Evolutionary conservation across 176 grass and related monocot genomes (phyloP).

Genomic region (Cenchrus purpureus): DNA sequence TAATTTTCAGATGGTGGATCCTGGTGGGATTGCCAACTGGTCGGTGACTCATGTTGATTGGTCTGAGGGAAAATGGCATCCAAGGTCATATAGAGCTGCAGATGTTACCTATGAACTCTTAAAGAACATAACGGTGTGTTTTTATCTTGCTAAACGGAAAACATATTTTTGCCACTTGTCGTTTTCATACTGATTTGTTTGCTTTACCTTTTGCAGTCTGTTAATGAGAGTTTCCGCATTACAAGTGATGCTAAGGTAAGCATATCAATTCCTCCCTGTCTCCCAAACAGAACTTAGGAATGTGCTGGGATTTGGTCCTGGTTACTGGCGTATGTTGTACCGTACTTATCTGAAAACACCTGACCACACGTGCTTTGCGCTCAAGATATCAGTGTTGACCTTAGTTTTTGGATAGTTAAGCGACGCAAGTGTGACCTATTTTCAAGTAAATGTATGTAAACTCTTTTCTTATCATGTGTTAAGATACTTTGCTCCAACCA

Average conservation of each 20-base stretch:
- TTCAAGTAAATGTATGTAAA: background rate
- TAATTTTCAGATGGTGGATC: conserved; percentile 83
- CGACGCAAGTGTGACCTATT: background rate
- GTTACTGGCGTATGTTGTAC: background rate
- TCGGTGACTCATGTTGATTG: conserved; percentile 98
- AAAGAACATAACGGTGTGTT: conserved; percentile 87
- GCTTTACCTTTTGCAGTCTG: conserved; percentile 61
- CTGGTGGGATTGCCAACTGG: conserved; percentile 92
- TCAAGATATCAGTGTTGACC: background rate
- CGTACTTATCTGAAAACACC: conserved; percentile 9
- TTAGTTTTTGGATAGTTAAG: background rate
- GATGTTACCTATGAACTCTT: conserved; percentile 80
- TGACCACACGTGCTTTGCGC: background rate
- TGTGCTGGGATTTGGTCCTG: conserved; percentile 26
- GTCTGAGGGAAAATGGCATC: conserved; percentile 99
- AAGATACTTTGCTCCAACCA: background rate
- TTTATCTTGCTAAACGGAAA: conserved; percentile 23
- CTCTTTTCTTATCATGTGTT: background rate
- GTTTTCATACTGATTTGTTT: conserved; percentile 32
- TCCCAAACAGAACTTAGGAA: conserved; percentile 25
- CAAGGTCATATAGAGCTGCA: conserved; percentile 83
- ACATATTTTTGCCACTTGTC: conserved; percentile 2
- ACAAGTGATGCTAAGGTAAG: conserved; percentile 90
- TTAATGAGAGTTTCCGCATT: conserved; percentile 65
- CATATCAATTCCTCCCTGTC: conserved; percentile 16